Base-by-base conservation (phyloP, 805 yeast species). In the Starmerella riodocensis region DNA sequence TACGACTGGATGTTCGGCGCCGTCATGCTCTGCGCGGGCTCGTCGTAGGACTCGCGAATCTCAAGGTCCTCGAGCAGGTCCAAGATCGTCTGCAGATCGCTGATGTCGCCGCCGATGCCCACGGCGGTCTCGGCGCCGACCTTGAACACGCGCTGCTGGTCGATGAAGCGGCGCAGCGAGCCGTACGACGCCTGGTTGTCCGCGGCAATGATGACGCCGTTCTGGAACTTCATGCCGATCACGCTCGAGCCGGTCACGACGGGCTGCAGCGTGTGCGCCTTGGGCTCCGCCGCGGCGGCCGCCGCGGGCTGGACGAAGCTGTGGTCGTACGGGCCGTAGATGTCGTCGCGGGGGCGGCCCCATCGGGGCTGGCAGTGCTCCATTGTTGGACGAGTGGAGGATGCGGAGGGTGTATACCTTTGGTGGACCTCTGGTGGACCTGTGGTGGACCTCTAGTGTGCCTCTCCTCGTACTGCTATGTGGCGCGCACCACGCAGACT, bases 201-300 rank as follows among this genome's bases (percentile, higher is more conserved):
- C 4, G 98, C 96, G 2, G 99, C 97, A 61, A 91, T 69, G 28
- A 91, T 73, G 33, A 91, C 77, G 29, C 99, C 99, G 50, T 79
- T 80, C 47, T 81, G 67, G 66, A 77, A 91, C 63, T 86, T 91
- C 61, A 88, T 70, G 7, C 91, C 93, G 51, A 91, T 69, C 18
- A 91, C 98, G 26, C 95, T 84, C 0, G 97, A 83, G 56, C 98
- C 97, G 12, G 99, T 91, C 44, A 91, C 83, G 50, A 82, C 79
- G 34, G 99, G 99, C 56, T 77, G 84, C 59, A 83, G 94, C 2
- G 98, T 88, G 60, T 82, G 78, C 76, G 76, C 73, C 40, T 67
- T 71, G 23, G 96, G 95, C 56, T 29, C 38, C n/a, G 34, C 34
- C 76, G 76, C 73, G 40, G 67, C 71, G 23, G 96, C 95, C 56